Conservation (phyloP, 768 basidiomycete species). For the Kwoniella botswanensis region DNA sequence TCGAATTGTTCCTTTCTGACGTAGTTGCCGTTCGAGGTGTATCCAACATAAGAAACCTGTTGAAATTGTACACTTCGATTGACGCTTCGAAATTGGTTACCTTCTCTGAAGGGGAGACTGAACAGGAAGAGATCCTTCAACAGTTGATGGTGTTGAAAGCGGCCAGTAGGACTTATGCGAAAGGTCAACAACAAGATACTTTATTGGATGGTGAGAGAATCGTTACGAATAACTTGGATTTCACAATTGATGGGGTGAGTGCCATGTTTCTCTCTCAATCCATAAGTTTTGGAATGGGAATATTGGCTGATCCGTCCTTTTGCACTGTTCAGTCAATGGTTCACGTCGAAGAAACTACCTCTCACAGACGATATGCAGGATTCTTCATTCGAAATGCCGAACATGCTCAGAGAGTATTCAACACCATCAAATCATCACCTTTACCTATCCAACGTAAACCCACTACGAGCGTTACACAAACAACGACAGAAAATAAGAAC, state of each 20-base stretch:
- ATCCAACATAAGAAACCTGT: slow-evolving; percentile 84
- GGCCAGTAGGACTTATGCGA: slow-evolving; percentile 69
- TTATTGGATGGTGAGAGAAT: slow-evolving; percentile 84
- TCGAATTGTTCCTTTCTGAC: slow-evolving; percentile 80
- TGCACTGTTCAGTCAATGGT: slow-evolving; percentile 78
- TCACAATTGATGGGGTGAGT: slow-evolving; percentile 88
- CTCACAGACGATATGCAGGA: slow-evolving; percentile 89
- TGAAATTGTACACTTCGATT: slow-evolving; percentile 93
- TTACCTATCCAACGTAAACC: slow-evolving; percentile 59
- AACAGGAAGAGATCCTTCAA: slow-evolving; percentile 92
- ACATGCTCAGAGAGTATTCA: slow-evolving; percentile 82
- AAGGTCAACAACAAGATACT: slow-evolving; percentile 59
- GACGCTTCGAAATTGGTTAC: slow-evolving; percentile 88
- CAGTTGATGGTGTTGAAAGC: slow-evolving; percentile 98
- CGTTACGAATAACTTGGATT: slow-evolving; percentile 91
- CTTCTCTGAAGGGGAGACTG: slow-evolving; percentile 64
- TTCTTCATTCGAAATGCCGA: slow-evolving; percentile 93
- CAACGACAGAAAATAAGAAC: slow-evolving; percentile 10
- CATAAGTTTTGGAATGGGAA: neutral
- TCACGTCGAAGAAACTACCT: slow-evolving; percentile 91
- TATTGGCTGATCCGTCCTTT: no score
- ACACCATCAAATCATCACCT: slow-evolving; percentile 70
- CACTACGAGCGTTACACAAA: slow-evolving; percentile 1
- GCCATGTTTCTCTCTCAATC: neutral
- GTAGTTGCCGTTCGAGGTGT: slow-evolving; percentile 76